Percentiles rank a stretch among this genome's conserved stretches.
Conservation (phyloP, 2,329 filamentous ascomycete species). For the Fusarium camptoceras region DNA sequence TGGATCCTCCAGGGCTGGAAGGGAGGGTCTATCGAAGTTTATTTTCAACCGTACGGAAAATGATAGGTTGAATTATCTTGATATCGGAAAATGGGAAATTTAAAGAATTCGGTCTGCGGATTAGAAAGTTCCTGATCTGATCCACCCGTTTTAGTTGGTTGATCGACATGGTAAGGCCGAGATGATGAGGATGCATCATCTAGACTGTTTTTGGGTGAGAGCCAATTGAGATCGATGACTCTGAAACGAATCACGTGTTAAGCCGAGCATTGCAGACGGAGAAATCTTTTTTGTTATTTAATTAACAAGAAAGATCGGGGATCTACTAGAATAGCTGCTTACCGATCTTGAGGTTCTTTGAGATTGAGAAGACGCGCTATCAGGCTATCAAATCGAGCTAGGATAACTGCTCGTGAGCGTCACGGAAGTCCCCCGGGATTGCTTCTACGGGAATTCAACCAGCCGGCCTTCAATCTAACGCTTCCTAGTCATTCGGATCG, state of each 20-base stretch:
- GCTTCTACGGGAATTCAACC: background rate
- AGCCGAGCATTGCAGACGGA: rapidly evolving
- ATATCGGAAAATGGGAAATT: background rate
- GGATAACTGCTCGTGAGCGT: background rate
- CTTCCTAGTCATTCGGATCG: background rate
- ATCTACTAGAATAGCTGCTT: background rate
- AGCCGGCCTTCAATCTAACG: background rate
- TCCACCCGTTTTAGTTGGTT: background rate
- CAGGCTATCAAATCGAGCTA: background rate
- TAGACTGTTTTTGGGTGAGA: rapidly evolving
- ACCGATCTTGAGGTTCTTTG: background rate
- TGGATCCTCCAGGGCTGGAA: constrained; percentile 15
- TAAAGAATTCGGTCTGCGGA: background rate
- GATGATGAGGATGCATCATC: background rate
- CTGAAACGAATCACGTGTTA: background rate
- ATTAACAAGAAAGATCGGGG: background rate
- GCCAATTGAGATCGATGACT: background rate
- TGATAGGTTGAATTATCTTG: background rate
- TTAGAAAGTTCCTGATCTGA: background rate
- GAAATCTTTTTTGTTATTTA: background rate
- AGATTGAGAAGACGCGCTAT: background rate
- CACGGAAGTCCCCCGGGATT: background rate
- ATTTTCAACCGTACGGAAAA: background rate
- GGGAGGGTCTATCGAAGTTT: constrained; percentile 23
- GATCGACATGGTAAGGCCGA: background rate